Evolutionary conservation across 2,329 filamentous ascomycete genomes (phyloP), one percentile per base, ranked within the genome.

Genomic region (Simplicillium sp.): DNA sequence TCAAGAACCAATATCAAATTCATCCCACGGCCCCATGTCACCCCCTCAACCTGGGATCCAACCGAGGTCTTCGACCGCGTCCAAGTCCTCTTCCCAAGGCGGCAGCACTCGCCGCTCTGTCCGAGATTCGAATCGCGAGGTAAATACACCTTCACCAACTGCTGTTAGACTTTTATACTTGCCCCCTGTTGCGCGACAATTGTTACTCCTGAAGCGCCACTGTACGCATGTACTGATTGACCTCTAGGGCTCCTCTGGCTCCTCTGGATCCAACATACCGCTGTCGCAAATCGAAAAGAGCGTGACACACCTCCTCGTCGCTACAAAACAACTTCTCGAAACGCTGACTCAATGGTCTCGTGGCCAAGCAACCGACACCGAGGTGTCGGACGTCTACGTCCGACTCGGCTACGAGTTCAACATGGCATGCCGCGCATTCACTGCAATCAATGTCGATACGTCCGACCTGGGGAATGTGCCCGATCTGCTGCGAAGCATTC

Each of bases 271-370:
- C n/a, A n/a, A n/a, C n/a, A 87, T 77, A 55, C 75, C 75, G 51
- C 75, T 98, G 50, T 96, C 90, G 39, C 90, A 95, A 62, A 98
- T 98, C 64, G 92, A 98, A 69, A 97, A 96, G 70, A 96, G 89
- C 60, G 92, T 98, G 48, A 96, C 90, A 11, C 92, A 98, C 60
- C 83, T 98, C 35, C 80, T 98, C 29, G 90, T 98, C 50, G 92
- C 92, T 29, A 98, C 92, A 29, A 98, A 98, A 61, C 89, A 97
- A 64, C 80, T 98, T 3, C 82, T 98, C 46, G 92, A 98, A 68
- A 98, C 90, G 6, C 72, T 98, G 46, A 98, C 92, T 36, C 85
- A 94, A 71, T 98, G 92, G 92, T 98, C 92, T 44, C 86, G 90
- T 43, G 84, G 86, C 46, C 82, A 85, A 54, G 89, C 92, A 41